Evolutionary conservation across 345 rosid genomes (phyloP).

Genomic region (Dipteronia sinensis): DNA sequence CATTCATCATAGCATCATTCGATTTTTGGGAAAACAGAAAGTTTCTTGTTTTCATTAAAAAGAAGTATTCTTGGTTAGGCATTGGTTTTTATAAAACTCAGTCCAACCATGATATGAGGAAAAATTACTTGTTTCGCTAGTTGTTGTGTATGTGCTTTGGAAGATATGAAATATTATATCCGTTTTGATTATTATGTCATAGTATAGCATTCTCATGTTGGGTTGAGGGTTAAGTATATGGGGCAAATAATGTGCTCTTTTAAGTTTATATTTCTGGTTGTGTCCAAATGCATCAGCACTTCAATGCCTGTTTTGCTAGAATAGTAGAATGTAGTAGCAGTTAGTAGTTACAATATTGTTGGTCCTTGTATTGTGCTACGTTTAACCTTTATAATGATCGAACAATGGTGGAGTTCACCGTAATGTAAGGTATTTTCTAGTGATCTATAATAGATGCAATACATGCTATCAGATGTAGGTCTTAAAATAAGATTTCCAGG

Average conservation of each 20-base stretch:
- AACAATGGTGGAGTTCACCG: background rate
- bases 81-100: no score
- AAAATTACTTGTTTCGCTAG: background rate
- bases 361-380: background rate
- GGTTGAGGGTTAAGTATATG: background rate
- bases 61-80: no score
- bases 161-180: background rate
- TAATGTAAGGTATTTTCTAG: conserved; percentile 5
- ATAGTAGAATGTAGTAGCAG: background rate
- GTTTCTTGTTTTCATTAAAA: no score
- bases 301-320: conserved; percentile 3
- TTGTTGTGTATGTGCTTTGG: background rate
- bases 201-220: background rate
- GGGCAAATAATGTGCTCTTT: background rate
- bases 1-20: background rate
- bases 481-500: background rate
- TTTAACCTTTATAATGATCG: background rate
- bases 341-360: background rate
- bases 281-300: background rate
- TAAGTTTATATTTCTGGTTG: background rate
- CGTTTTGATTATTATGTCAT: background rate
- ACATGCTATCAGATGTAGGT: background rate
- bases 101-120: background rate
- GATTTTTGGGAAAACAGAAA: background rate
- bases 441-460: background rate